Evolutionary conservation across 345 rosid genomes (phyloP), one percentile per base, ranked within the genome.

Genomic region (Turritis glabra): DNA sequence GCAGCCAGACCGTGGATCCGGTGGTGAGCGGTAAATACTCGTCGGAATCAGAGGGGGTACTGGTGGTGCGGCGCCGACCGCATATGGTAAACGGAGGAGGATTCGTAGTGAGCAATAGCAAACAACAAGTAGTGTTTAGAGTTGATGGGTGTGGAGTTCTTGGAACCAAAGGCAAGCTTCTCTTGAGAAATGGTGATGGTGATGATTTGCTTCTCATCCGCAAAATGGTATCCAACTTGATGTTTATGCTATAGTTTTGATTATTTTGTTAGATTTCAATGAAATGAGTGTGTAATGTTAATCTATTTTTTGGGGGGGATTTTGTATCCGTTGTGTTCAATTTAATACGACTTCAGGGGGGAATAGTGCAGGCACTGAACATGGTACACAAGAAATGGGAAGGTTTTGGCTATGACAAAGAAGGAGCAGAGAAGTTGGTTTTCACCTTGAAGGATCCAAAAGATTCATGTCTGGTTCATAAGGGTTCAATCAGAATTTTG

Each of bases 111-210:
- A 89, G 87, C 0, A 82, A 93, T 77, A 82, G 81, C 69, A 69
- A 73, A 77, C 91, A 89, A 60, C 79, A 69, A 38, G 85, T 77
- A 75, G 82, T 90, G 57, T 90, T 93, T 79, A 81, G 82, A 41
- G 93, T 89, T 14, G 96, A 89, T 33, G 97, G 98, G 12, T 93
- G 97, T n/a, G 91, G 89, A 21, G 84, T 87, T 73, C 79, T 84
- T 11, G 98, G 97, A 27, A 68, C 79, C 12, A 77, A 78, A 72
- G 96, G 85, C 10, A 82, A 89, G 73, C 66, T 91, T 4, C 56
- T 85, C 12, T 56, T 93, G 5, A 81, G 81, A 43, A 89, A 85
- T 56, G 74, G 63, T 41, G 65, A 82, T 43, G 93, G 92, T 25
- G 84, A 77, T 11, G 61, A 86, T 67, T 56, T 91, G 81, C 87